phyloP scores from a whole-genome alignment of 805 yeast species.

The Metschnikowia amazonensis region DNA sequence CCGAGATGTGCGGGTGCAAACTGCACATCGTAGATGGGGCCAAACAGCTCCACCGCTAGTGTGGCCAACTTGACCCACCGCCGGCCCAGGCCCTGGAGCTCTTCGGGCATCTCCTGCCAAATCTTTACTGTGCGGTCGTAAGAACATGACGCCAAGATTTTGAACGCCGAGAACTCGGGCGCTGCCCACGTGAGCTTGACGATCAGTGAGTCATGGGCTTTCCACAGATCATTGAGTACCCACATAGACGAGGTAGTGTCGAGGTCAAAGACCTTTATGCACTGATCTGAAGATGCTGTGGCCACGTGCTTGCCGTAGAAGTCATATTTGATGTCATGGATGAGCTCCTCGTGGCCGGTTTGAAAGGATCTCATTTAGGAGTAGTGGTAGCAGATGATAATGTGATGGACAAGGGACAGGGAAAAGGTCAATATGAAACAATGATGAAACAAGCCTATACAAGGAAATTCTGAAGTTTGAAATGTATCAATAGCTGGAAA shows the following conservation, averaged over 20 bases:
- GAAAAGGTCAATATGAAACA: neutral
- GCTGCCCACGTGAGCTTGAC: slow-evolving; percentile 88
- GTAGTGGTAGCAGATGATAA: too few species aligned
- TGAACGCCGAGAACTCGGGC: slow-evolving; percentile 78
- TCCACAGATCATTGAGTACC: slow-evolving; percentile 87
- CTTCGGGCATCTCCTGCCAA: slow-evolving; percentile 88
- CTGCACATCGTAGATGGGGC: slow-evolving; percentile 84
- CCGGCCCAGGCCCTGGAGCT: slow-evolving; percentile 69
- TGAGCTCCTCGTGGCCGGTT: slow-evolving; percentile 89
- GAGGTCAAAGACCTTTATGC: slow-evolving; percentile 80
- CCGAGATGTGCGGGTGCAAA: slow-evolving; percentile 88
- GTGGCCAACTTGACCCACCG: slow-evolving; percentile 78
- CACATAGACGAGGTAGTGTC: slow-evolving; percentile 66
- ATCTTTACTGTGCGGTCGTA: slow-evolving; percentile 84
- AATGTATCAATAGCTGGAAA: too few species aligned
- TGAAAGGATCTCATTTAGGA: slow-evolving; percentile 62
- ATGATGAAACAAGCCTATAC: neutral
- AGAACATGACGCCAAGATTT: slow-evolving; percentile 80
- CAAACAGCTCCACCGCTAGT: slow-evolving; percentile 72
- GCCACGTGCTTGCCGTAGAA: slow-evolving; percentile 91
- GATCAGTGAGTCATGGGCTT: slow-evolving; percentile 88
- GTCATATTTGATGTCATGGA: slow-evolving; percentile 88
- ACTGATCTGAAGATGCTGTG: slow-evolving; percentile 93
- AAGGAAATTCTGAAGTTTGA: too few species aligned
- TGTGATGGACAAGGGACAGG: too few species aligned